These are phyloP conservation scores for Phylloporus scabripes DNA, from an alignment of 768 basidiomycete species.

Conservation along the genomic window DNA sequence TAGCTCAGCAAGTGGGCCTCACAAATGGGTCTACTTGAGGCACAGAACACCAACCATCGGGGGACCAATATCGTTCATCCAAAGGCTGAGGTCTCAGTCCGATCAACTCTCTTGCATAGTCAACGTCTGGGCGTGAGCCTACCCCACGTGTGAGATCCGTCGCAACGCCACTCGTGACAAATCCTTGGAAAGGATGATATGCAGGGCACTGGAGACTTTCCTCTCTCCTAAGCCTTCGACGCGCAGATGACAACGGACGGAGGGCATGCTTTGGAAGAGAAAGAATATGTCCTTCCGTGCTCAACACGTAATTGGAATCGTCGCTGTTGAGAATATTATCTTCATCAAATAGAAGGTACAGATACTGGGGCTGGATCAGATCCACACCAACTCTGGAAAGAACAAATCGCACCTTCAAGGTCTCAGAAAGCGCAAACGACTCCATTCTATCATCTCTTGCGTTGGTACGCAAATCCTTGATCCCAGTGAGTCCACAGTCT, in stretches of 20 bases:
- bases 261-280: conserved; percentile 53
- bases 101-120: conserved; percentile 74
- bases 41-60: conserved; percentile 69
- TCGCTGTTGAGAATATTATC: conserved; percentile 66
- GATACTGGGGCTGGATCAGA: conserved; percentile 52
- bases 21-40: conserved; percentile 68
- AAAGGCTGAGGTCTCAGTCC: conserved; percentile 43
- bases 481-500: conserved; percentile 78
- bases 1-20: conserved; percentile 24
- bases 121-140: conserved; percentile 67
- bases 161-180: conserved; percentile 27
- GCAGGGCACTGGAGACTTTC: conserved; percentile 71
- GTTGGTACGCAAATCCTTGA: conserved; percentile 73
- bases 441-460: conserved; percentile 93
- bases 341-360: conserved; percentile 90
- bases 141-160: conserved; percentile 61
- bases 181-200: conserved; percentile 45
- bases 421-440: conserved; percentile 91
- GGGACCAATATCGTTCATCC: conserved; percentile 58
- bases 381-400: not conserved
- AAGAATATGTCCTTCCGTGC: conserved; percentile 92
- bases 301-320: conserved; percentile 85
- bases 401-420: conserved; percentile 62
- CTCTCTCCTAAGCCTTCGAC: conserved; percentile 55
- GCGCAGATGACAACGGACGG: conserved; percentile 50